Evolutionary conservation across 306 rosid species (phyloP), one percentile per base, ranked within the genome.

Genomic region (Styphnolobium japonicum): DNA sequence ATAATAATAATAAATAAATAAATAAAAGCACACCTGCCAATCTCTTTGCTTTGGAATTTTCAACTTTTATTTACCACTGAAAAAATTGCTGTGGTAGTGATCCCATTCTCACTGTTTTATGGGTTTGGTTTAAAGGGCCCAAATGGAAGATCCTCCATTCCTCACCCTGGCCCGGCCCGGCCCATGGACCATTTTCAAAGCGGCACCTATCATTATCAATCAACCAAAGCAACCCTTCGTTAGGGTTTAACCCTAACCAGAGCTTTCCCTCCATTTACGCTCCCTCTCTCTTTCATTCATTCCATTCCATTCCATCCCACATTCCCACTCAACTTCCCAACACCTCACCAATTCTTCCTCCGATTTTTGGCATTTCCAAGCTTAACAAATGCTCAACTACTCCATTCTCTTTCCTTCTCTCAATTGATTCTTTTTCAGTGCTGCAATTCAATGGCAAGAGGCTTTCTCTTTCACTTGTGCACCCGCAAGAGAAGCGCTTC

Each of bases 401-500:
- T 48, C 39, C 33, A 25, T 5, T 23, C 25, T n/a, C 22, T 45
- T 27, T 43, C 53, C 5, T 22, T 65, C 25, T 49, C 22, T 29
- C 25, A 22, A 43, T 79, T 73, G 60, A 19, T 73, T 76, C 10
- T 22, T 36, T 42, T 2, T 19, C 37, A 7, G 33, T 46, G 75
- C 43, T 36, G 70, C 63, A 8, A 58, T 69, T 42, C 67, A 86
- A 91, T 93, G 98, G 89, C 91, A 6, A 87, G 86, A 85, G 92
- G 89, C 53, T 80, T 85, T 49, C 72, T 90, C 55, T 74, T 92
- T 53, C 72, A 87, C 67, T 15, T 78, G 42, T 87, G 43, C 77
- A 80, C 80, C 25, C 85, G 86, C 19, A 86, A 86, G 80, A 90
- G 81, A 76, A 56, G 56, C 81, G 60, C 77, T 48, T 84, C 88